Base-by-base conservation (phyloP, 2,329 filamentous ascomycete genomes). In the Cytospora mali region DNA sequence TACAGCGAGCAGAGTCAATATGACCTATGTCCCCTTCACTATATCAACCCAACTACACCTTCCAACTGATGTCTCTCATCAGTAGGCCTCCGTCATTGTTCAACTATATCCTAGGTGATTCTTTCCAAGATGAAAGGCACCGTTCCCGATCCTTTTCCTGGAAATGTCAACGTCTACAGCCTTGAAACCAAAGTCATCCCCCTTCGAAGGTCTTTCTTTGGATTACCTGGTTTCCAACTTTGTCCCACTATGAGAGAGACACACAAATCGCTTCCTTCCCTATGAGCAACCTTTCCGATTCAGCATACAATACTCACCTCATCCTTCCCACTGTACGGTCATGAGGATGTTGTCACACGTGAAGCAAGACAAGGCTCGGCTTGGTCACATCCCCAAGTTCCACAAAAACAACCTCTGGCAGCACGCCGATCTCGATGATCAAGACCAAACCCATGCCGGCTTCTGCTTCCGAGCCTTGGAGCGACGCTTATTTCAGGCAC, bases 321-420 rank as follows among this genome's bases (percentile, higher is more conserved):
- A 11, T 28, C 13, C 27, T 46, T 25, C 18, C 18, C 1, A n/a
- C n/a, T 11, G 21, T 25, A 46, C 21, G 31, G 42, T 16, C 25
- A 27, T 33, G 16, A 33, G 18, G 29, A 62, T 46, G 55, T 27
- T 16, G 56, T 55, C 49, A 46, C 46, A 62, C 48, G 42, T 21
- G 21, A 25, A 7, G 21, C 54, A 27, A 42, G 55, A 58, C 51
- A 52, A 31, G 39, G 48, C 49, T 46, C 39, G 29, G 18, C 28
- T 16, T 27, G 33, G 21, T 10, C 54, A 50, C 28, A n/a, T 29
- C 25, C 21, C 56, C 25, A 18, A 7, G 53, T 65, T 51, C 27
- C 61, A 63, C 48, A 54, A 29, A 31, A 58, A 55, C 21, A 16
- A 6, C 23, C 28, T 58, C 46, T 64, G 62, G 58, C 50, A 62